Percentiles rank a stretch among this genome's conserved stretches.
phyloP scores from a whole-genome alignment of 2,329 filamentous ascomycete genomes.

The Daldinia eschscholtzii region DNA sequence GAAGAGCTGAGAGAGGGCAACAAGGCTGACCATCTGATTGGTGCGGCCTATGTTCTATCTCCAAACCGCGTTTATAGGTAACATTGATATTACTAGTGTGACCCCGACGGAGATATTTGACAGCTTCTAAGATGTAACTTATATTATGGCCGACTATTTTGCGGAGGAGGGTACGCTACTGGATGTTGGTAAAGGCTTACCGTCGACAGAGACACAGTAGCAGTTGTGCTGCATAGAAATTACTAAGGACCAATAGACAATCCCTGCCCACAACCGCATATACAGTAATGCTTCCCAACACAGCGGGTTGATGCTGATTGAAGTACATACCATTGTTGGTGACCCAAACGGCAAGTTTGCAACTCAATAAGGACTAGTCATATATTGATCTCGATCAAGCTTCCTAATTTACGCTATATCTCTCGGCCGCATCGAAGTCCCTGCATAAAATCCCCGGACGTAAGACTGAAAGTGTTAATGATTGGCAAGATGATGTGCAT shows the following conservation, averaged over 20 bases:
- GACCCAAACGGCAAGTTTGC: conserved; percentile 21
- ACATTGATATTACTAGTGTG: conserved; percentile 41
- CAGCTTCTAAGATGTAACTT: conserved; percentile 22
- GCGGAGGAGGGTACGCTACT: neutral
- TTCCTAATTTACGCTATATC: conserved; percentile 35
- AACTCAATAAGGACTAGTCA: conserved; percentile 17
- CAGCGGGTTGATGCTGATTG: conserved; percentile 12
- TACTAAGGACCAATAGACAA: conserved; percentile 32
- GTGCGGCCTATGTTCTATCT: conserved; percentile 37
- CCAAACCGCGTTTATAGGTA: conserved; percentile 31
- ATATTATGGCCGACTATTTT: conserved; percentile 19
- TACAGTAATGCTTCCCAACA: conserved; percentile 40
- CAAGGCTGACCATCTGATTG: conserved; percentile 34
- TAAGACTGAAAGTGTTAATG: conserved; percentile 10
- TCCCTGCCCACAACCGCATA: conserved; percentile 12
- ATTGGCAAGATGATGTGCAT: conserved; percentile 23
- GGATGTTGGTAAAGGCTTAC: conserved; percentile 20
- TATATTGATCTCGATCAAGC: conserved; percentile 27
- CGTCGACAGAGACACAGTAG: conserved; percentile 3
- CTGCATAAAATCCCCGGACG: conserved; percentile 31
- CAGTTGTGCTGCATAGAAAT: conserved; percentile 17
- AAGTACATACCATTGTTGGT: conserved; percentile 10
- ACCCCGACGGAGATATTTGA: conserved; percentile 29
- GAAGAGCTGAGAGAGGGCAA: conserved; percentile 34
- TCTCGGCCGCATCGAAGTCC: conserved; percentile 31